These are phyloP conservation scores for Arachis stenosperma DNA, from an alignment of 306 rosid genomes.

Conservation along the genomic window DNA sequence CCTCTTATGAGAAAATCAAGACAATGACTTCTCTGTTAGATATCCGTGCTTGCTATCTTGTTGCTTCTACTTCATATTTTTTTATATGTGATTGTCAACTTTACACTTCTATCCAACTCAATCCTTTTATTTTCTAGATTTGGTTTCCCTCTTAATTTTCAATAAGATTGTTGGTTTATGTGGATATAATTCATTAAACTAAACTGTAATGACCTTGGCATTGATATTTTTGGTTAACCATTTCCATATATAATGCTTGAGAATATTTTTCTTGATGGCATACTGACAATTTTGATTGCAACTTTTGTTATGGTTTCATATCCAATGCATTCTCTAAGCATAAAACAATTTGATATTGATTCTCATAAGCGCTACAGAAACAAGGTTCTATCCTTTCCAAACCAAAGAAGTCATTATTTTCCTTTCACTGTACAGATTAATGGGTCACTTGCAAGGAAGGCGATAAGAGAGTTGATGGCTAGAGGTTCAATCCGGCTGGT, in stretches of 20 bases:
- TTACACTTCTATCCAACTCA: not conserved
- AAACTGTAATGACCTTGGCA: not conserved
- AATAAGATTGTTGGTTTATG: not conserved
- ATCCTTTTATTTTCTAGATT: not conserved
- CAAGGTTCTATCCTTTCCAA: not conserved
- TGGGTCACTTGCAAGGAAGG: slow-evolving; percentile 72
- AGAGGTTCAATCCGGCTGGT: slow-evolving; percentile 68
- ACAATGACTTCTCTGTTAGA: no score
- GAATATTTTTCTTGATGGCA: not conserved
- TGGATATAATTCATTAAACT: no score
- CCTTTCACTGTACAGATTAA: slow-evolving; percentile 47
- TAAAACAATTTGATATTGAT: not conserved
- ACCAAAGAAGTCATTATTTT: not conserved
- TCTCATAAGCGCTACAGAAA: not conserved
- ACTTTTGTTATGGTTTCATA: not conserved
- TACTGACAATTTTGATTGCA: not conserved
- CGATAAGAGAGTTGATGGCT: slow-evolving; percentile 70
- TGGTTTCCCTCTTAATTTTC: not conserved
- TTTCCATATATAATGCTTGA: no score
- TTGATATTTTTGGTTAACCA: not conserved
- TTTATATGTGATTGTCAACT: not conserved
- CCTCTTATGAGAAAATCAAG: no score
- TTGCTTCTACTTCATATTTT: not conserved
- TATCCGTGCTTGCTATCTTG: not conserved
- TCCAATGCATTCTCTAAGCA: not conserved